Base-by-base conservation (phyloP, 2,329 filamentous ascomycete species). In the Calonectria hawksworthii region DNA sequence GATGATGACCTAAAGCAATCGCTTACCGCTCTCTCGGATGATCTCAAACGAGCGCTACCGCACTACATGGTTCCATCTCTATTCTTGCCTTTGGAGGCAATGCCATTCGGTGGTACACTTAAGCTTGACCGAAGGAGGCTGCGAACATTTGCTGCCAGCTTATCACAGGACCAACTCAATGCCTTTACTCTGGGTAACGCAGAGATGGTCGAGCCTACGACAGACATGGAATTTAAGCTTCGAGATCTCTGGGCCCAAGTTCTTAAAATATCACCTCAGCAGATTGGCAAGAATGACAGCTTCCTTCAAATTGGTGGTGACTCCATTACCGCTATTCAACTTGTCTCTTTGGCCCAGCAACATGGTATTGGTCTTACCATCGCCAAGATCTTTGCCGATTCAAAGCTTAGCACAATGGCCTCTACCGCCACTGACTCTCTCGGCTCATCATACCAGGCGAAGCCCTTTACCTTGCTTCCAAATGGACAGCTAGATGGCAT, bases 211-310 rank as follows among this genome's bases (percentile, higher is more conserved):
- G 21, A 72, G 34, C 71, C 47, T 1, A 34, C 16, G 1, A 38
- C 16, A 1, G 26, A 32, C n/a, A 51, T 23, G 1, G 11, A 61
- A 38, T 10, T 16, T 6, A 38, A 36, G 41, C 34, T 41, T 9
- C 61, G 23, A n/a, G 38, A 64, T 5, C 61, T 78, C 2, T 79
- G 77, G 74, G 69, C 61, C 0, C 41, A 52, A 18, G 50, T 79
- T 13, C 38, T 79, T 10, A 41, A 66, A 8, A 13, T 78, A 2
- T 30, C 67, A 2, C 69, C 72, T 13, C 41, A 47, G 2, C 50
- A 41, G 0, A 85, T 88, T 28, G 82, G 84, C 9, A 72, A 81
- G 3, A 71, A 76, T 11, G 72, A 78, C 63, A 77, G 74, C 59
- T 82, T 82, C 72, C 79, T 82, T 51, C 65, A 66, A 13, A 74